A percentile compares a stretch with the other conserved stretches of the same genome.
These are phyloP conservation scores for Cyberlindnera americana DNA, from an alignment of 805 yeast genomes.

Conservation along the genomic window DNA sequence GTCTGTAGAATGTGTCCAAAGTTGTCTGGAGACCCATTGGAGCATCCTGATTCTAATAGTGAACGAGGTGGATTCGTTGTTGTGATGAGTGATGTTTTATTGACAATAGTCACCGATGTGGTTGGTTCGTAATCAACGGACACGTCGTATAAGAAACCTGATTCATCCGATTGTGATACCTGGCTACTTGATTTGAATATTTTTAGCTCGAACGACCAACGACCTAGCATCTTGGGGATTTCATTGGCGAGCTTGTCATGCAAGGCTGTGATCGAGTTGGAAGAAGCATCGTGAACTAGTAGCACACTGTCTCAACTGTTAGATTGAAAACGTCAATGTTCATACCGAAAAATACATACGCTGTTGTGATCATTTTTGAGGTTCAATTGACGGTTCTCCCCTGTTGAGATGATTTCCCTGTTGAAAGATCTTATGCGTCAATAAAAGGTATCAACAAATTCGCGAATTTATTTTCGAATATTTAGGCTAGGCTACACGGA, in stretches of 20 bases:
- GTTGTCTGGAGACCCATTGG: constrained; percentile 52
- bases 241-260: constrained; percentile 71
- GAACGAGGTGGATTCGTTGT: constrained; percentile 27
- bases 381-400: too few relatives aligned
- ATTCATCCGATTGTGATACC: constrained; percentile 26
- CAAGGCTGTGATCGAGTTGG: constrained; percentile 61
- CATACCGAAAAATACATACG: constrained; percentile 8
- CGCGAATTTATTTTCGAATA: background rate
- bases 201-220: constrained; percentile 68
- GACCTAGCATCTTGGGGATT: constrained; percentile 55
- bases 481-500: background rate
- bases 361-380: constrained; percentile 5
- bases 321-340: too few relatives aligned
- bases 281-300: constrained; percentile 42
- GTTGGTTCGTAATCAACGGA: constrained; percentile 19
- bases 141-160: constrained; percentile 15
- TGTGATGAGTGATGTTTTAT: constrained; percentile 28
- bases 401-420: too few relatives aligned
- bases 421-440: too few relatives aligned
- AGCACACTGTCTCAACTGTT: constrained; percentile 30
- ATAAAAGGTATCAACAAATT: background rate
- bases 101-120: constrained; percentile 19
- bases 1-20: constrained; percentile 52
- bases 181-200: constrained; percentile 61
- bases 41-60: constrained; percentile 45